These are phyloP conservation scores for Schizothecium vesticola DNA, from an alignment of 495 filamentous ascomycete species.

Conservation along the genomic window DNA sequence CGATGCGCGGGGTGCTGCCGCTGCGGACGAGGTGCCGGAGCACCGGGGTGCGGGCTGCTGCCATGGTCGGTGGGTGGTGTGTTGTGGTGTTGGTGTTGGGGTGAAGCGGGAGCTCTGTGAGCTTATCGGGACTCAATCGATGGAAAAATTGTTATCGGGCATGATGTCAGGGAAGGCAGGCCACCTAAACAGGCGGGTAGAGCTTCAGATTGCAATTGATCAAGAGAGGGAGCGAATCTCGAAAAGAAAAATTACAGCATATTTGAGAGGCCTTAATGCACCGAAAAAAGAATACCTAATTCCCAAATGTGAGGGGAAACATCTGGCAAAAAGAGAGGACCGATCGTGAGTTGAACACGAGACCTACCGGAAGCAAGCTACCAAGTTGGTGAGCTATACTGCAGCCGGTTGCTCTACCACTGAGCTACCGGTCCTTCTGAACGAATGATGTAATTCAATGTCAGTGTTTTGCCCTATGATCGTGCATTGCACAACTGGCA, in stretches of 20 bases:
- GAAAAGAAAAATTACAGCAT: not conserved
- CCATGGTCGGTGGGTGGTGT: conserved; percentile 19
- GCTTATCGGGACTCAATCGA: not conserved
- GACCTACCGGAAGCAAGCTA: conserved; percentile 2
- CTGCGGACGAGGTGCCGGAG: conserved; percentile 32
- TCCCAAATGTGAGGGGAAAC: not conserved
- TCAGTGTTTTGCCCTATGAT: too few species aligned
- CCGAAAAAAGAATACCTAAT: not conserved
- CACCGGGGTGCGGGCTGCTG: conserved; percentile 27
- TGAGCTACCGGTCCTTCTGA: conserved; percentile 5
- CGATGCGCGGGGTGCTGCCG: conserved; percentile 10
- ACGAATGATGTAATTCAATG: not conserved
- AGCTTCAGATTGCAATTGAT: not conserved
- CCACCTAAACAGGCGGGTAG: not conserved
- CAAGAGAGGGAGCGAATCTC: not conserved
- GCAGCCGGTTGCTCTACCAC: conserved; percentile 8
- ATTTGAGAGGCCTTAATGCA: not conserved
- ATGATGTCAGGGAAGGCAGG: conserved; percentile 1
- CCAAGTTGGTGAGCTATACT: not conserved
- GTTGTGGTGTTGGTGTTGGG: not conserved
- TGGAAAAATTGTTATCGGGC: not conserved
- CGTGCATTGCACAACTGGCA: too few species aligned
- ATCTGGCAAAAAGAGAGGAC: not conserved
- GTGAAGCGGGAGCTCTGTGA: not conserved
- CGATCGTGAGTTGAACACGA: conserved; percentile 8